Evolutionary conservation across 257 asterid genomes (phyloP).

Genomic region (Echium plantagineum): DNA sequence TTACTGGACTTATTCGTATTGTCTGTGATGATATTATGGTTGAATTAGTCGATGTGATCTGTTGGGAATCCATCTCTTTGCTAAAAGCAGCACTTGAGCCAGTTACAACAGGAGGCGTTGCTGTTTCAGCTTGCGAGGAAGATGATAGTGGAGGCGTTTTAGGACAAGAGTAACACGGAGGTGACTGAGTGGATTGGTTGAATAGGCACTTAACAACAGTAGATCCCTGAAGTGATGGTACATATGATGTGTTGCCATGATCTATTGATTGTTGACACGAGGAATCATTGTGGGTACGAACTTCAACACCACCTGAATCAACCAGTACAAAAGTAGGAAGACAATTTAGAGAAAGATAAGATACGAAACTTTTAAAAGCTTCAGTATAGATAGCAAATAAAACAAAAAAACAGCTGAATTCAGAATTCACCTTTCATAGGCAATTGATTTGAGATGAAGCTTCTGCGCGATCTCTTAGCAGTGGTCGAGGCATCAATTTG

Average conservation of each 20-base stretch:
- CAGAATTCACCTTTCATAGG: slow-evolving; percentile 37
- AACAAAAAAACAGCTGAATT: not conserved
- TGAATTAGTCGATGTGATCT: slow-evolving; percentile 43
- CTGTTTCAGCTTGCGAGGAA: slow-evolving; percentile 52
- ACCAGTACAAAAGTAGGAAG: slow-evolving; percentile 19
- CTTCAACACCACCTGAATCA: slow-evolving; percentile 12
- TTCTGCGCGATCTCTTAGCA: slow-evolving; percentile 47
- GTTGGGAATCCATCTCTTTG: slow-evolving; percentile 35
- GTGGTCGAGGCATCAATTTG: slow-evolving; percentile 20
- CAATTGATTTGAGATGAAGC: slow-evolving; percentile 16
- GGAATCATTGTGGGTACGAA: slow-evolving; percentile 2
- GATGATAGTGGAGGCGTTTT: slow-evolving; percentile 69
- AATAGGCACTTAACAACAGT: slow-evolving; percentile 71
- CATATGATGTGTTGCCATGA: slow-evolving; percentile 14
- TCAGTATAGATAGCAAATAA: not conserved
- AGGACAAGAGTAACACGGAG: slow-evolving; percentile 52
- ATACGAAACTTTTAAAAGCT: not conserved
- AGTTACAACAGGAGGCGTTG: slow-evolving; percentile 36
- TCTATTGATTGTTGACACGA: slow-evolving; percentile 23
- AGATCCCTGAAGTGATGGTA: slow-evolving; percentile 42
- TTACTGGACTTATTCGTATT: slow-evolving; percentile 63
- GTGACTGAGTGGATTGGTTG: slow-evolving; percentile 47
- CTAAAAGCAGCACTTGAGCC: slow-evolving; percentile 42
- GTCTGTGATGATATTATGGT: slow-evolving; percentile 77
- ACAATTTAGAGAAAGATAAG: slow-evolving; percentile 19